These are phyloP conservation scores for Colletotrichum abscissum DNA, from an alignment of 2,329 filamentous ascomycete species.

Conservation along the genomic window DNA sequence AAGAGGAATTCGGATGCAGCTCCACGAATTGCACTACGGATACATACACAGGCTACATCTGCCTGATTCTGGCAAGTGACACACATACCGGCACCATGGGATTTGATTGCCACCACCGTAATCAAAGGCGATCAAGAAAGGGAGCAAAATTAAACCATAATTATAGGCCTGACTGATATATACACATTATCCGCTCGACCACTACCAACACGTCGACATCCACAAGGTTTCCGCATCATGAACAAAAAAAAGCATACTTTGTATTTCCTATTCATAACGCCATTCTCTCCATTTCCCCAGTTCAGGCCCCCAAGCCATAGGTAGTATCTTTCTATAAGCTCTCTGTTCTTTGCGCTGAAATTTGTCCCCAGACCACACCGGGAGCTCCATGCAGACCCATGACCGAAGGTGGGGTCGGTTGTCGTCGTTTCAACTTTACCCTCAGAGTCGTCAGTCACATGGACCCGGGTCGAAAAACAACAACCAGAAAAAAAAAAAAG, in stretches of 20 bases:
- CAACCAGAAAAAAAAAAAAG: not conserved
- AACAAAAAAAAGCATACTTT: conserved; percentile 2
- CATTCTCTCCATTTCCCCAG: not conserved
- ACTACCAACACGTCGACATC: too few relatives aligned
- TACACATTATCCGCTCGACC: too few relatives aligned
- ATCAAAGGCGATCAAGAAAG: too few relatives aligned
- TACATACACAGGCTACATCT: too few relatives aligned
- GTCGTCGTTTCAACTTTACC: not conserved
- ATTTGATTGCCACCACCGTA: too few relatives aligned
- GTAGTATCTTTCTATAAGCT: not conserved
- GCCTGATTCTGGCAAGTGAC: too few relatives aligned
- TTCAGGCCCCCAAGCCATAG: not conserved
- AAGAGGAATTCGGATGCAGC: too few relatives aligned
- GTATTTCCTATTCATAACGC: conserved; percentile 9
- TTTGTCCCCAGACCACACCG: not conserved
- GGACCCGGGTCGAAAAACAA: not conserved
- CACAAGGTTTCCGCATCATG: too few relatives aligned
- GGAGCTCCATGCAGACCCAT: conserved; percentile 1
- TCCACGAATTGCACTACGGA: too few relatives aligned
- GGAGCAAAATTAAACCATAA: too few relatives aligned
- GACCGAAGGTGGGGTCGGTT: not conserved
- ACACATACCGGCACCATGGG: too few relatives aligned
- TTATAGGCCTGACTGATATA: too few relatives aligned
- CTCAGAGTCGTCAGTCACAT: conserved; percentile 20
- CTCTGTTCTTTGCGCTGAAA: not conserved